These are phyloP conservation scores for Gossypioides kirkii DNA, from an alignment of 345 rosid species.

Conservation along the genomic window DNA sequence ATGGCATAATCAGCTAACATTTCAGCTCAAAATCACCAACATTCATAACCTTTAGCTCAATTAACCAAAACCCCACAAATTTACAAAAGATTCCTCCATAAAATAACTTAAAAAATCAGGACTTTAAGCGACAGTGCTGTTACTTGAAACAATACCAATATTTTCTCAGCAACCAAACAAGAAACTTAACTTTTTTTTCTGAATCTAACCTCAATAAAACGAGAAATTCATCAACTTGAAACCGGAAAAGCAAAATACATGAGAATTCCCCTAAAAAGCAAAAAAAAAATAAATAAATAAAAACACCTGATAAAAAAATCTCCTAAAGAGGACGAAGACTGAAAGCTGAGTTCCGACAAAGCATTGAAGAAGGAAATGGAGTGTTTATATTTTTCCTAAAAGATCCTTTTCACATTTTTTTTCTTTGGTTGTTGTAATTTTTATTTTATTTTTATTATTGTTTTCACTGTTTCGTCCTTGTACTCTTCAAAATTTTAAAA, in stretches of 20 bases:
- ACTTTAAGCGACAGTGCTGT: not conserved
- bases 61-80: not conserved
- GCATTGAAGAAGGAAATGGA: slow-evolving; percentile 11
- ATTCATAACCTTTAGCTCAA: not conserved
- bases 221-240: not conserved
- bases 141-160: not conserved
- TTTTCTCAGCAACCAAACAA: not conserved
- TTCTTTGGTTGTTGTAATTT: not conserved
- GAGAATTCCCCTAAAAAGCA: not conserved
- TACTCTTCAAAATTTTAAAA: too few species aligned
- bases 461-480: not conserved
- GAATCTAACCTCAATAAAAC: not conserved
- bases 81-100: not conserved
- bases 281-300: not conserved
- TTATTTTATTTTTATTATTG: not conserved
- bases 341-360: not conserved
- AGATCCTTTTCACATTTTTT: not conserved
- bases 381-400: not conserved
- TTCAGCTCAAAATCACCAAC: slow-evolving; percentile 5
- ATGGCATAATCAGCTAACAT: not conserved
- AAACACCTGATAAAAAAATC: not conserved
- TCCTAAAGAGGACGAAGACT: not conserved
- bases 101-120: not conserved
- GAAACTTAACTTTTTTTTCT: not conserved
- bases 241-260: not conserved